Evolutionary conservation across 2,329 filamentous ascomycete genomes (phyloP).

Genomic region (Elsinoe perseae): DNA sequence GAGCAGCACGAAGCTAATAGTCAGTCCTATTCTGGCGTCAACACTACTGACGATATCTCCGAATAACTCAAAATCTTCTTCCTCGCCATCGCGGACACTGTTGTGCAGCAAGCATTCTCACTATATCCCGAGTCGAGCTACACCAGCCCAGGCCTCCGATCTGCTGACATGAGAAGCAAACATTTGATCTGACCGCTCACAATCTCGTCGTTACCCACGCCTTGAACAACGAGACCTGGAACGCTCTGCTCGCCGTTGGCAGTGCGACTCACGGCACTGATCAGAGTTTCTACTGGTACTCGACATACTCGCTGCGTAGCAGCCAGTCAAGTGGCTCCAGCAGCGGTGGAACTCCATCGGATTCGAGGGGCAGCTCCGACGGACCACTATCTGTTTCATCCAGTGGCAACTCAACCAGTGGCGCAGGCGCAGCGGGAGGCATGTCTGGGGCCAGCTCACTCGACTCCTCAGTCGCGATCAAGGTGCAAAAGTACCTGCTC

Average conservation of each 20-base stretch:
- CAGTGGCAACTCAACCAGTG: neutral
- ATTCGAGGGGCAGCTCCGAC: neutral
- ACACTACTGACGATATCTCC: slow-evolving; percentile 29
- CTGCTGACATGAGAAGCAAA: slow-evolving; percentile 33
- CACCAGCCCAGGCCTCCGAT: slow-evolving; percentile 30
- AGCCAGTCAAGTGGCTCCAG: neutral
- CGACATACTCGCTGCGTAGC: neutral
- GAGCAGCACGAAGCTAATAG: slow-evolving; percentile 32
- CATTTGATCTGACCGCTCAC: slow-evolving; percentile 30
- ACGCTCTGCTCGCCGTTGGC: slow-evolving; percentile 29
- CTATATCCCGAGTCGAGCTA: slow-evolving; percentile 32
- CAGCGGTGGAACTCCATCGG: slow-evolving; percentile 23
- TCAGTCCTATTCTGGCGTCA: slow-evolving; percentile 26
- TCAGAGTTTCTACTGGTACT: slow-evolving; percentile 33
- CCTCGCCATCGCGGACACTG: slow-evolving; percentile 30
- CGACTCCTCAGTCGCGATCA: slow-evolving; percentile 18
- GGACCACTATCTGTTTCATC: neutral
- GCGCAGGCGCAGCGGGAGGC: neutral
- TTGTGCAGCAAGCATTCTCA: slow-evolving; percentile 26
- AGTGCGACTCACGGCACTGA: slow-evolving; percentile 32
- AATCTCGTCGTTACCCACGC: slow-evolving; percentile 31
- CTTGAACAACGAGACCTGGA: slow-evolving; percentile 33
- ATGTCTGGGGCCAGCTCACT: neutral
- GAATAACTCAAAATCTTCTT: slow-evolving; percentile 30
- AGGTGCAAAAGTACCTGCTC: slow-evolving; percentile 30